phyloP scores from a whole-genome alignment of 2,329 filamentous ascomycete species.

The Boeremia lycopersici region DNA sequence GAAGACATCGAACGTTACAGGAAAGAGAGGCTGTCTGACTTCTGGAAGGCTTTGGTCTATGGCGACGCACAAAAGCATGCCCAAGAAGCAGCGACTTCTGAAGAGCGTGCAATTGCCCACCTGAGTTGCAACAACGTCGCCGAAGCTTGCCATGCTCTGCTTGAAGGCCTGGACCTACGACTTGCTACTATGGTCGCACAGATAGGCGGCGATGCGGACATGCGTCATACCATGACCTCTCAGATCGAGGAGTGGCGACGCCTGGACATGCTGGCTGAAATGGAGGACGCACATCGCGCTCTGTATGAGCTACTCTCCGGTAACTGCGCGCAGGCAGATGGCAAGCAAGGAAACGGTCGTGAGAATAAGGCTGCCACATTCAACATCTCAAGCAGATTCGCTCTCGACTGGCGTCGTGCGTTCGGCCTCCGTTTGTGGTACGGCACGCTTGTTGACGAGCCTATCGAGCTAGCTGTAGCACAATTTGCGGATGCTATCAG shows the following conservation, averaged over 20 bases:
- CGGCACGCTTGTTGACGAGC: constrained; percentile 69
- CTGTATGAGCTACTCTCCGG: constrained; percentile 90
- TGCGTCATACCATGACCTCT: constrained; percentile 74
- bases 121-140: constrained; percentile 79
- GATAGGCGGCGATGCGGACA: constrained; percentile 74
- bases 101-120: constrained; percentile 83
- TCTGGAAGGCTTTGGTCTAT: constrained; percentile 60
- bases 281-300: constrained; percentile 80
- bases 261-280: constrained; percentile 83
- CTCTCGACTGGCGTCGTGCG: constrained; percentile 89
- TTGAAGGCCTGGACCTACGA: constrained; percentile 77
- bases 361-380: constrained; percentile 85
- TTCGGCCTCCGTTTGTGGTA: constrained; percentile 95
- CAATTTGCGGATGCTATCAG: constrained; percentile 76
- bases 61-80: constrained; percentile 52
- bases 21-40: constrained; percentile 70
- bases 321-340: constrained; percentile 82
- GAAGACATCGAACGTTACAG: constrained; percentile 50
- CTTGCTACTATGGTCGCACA: constrained; percentile 85
- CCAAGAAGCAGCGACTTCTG: constrained; percentile 65
- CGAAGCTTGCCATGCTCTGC: constrained; percentile 80
- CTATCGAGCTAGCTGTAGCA: constrained; percentile 73
- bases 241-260: constrained; percentile 87
- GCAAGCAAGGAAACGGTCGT: constrained; percentile 71
- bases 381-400: constrained; percentile 80